Base-by-base conservation (phyloP, 1,284 basidiomycete genomes). In the Irpex lacteus region DNA sequence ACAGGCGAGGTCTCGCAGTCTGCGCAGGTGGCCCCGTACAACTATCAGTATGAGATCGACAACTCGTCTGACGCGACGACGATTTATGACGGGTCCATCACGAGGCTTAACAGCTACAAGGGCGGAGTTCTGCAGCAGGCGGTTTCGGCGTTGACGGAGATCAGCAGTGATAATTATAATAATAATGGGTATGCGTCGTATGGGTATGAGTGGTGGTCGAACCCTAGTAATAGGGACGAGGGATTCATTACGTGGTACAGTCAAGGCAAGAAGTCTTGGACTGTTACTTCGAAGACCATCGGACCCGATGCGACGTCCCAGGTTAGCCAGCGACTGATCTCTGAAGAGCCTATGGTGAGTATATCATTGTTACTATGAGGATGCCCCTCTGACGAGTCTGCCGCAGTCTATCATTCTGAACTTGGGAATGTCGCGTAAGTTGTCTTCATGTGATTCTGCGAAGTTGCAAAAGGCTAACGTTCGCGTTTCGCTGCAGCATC, bases 81-180 rank as follows among this genome's bases (percentile, higher is more conserved):
- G 1, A 77, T 89, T 63, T 84, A 81, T 70, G 84, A 91, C 72
- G 61, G 77, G 3, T 68, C 77, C 0, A 72, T 78, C 34, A 88
- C 92, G 1, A 64, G 73, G 3, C 76, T 85, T 67, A 96, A 96
- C 76, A 64, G 77, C 2, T 97, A 96, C 76, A 85, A 81, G 60
- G 95, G 95, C 26, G 90, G 90, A 37, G 73, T 78, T 11, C 94
- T 82, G 73, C 95, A 97, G 75, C 91, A 97, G 76, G 91, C 92
- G 15, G 73, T 90, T 19, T 92, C 90, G 2, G 86, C 84, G 6
- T 70, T 94, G 62, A 83, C 85, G 5, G 80, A 82, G 66, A 81
- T 90, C 63, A 79, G 83, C 67, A 80, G 77, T 61, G 69, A 77
- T 52, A 77, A 84, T 59, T 93, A 93, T 69, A 78, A 80, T 60